Evolutionary conservation across 495 filamentous ascomycete species (phyloP), one percentile per base, ranked within the genome.

Genomic region (Annulohypoxylon maeteangense): DNA sequence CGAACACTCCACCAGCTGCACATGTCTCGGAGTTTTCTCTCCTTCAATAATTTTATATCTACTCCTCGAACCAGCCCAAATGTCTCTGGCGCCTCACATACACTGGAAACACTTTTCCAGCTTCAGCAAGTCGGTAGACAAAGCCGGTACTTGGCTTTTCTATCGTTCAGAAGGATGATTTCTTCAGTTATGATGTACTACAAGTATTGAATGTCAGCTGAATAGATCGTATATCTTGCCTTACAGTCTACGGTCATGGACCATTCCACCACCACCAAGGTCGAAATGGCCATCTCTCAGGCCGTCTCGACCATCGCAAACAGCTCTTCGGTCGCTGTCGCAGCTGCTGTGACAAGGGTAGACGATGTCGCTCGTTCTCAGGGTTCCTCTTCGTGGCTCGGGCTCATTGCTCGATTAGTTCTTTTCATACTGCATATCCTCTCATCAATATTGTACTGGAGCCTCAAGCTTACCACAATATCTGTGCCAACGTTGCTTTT

Each of bases 401-500:
- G 83, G 20, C 71, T 84, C 12, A 70, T 86, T 25, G 84, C 78
- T 11, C 76, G 79, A 59, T 44, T 85, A 50, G 71, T 83, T n/a
- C 68, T 87, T 20, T 90, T 82, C 73, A 70, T 89, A 47, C 81
- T 90, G 55, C 86, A 85, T 68, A 78, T 90, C 11, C 82, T 97
- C 36, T 95, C 95, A 32, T 87, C 86, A 47, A 80, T 93, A 6
- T 79, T 97, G 38, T 96, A 93, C 83, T 95, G 89, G 88, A 75
- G 89, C 40, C 88, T 98, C 65, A 93, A 92, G 57, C 93, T 97
- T 71, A 85, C 89, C 7, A 97, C 93, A 32, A 92, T 98, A 62
- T 95, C 93, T 4, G 78, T 97, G 65, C 95, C 95, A 38, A 92
- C 93, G 78, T 89, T 94, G 79, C 86, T 98, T 6, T 98, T 97